Evolutionary conservation across 768 basidiomycete species (phyloP), one percentile per base, ranked within the genome.

Genomic region (Suillus paluster): DNA sequence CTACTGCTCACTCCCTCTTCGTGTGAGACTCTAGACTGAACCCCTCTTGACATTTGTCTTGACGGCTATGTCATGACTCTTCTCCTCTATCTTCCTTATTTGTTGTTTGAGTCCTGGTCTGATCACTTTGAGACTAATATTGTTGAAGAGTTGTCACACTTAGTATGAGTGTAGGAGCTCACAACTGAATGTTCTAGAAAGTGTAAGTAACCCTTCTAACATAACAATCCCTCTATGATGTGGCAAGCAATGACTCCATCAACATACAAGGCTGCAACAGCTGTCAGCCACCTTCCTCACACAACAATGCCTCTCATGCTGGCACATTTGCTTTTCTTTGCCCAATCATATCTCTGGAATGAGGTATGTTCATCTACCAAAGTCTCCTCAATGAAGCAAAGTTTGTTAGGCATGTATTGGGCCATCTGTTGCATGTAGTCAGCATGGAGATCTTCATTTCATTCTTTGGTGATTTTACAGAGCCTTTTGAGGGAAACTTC

Each of bases 331-430:
- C 76, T 69, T 58, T 64, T 74, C 49, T 27, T 58, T 6, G 72
- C 61, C 27, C 68, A 50, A 14, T 74, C 75, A 54, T 59, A 48
- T 4, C 59, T 27, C 11, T 73, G 41, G 7, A 34, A 55, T 23
- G 57, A 19, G 1, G 73, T 74, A 17, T 65, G 53, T 14, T 74
- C 70, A 64, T 77, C 71, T 63, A 75, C 75, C 0, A 74, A 76
- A 1, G 68, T 69, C 57, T 79, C 73, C 58, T 79, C 73, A 12
- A 79, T 57, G 59, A 79, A 78, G 0, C 73, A 73, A 10, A 80
- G 65, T 48, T 78, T 66, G 8, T 78, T 71, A 5, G 73, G 64
- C 1, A 46, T 58, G 55, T 79, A 79, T 33, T 68, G 63, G 1
- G 72, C 67, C 67, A 78, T 74, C 0, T 48, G 53, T 1, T 57